Base-by-base conservation (phyloP, 78 protist genomes). In the Tieghemostelium lacteum region DNA sequence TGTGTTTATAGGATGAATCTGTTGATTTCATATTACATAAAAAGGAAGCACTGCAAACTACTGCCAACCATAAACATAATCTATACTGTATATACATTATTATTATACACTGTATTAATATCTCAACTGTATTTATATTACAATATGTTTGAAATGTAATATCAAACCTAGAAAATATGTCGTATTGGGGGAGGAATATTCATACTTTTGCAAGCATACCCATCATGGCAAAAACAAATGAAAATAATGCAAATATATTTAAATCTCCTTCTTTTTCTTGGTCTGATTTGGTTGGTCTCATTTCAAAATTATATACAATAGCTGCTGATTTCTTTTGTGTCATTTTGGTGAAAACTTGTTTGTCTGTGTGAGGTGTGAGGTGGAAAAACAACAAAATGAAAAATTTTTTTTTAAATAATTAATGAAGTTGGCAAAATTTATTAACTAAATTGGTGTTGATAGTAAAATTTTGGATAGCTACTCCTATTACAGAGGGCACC, bases 181-280 rank as follows among this genome's bases (percentile, higher is more conserved):
- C n/a, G n/a, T n/a, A n/a, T n/a, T n/a, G n/a, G n/a, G n/a, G n/a
- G n/a, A n/a, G n/a, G n/a, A 5, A 17, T 70, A 8, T 70, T 10
- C 40, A 5, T 75, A 76, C 87, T 50, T 49, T 76, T 31, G 40
- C 42, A 52, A 76, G 28, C 19, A 76, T 76, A 22, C 87, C 87
- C 10, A 64, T 45, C 14, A 76, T 64, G 14, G 74, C 87, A 64
- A 64, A 76, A 17, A 33, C 34, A 50, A 76, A 64, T 42, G 64
- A 76, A 36, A 76, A 45, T n/a, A 76, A 24, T 50, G 87, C 26
- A 26, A 34, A 76, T 34, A 24, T 10, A 33, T 76, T 73, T 16
- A 76, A 22, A 5, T 76, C 74, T 26, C 31, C 74, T 24, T 20
- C 24, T 26, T 37, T 40, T n/a, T 45, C 57, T 67, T 22, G 58